Base-by-base conservation (phyloP, 139 green algal species). In the Chlorella sorokiniana region DNA sequence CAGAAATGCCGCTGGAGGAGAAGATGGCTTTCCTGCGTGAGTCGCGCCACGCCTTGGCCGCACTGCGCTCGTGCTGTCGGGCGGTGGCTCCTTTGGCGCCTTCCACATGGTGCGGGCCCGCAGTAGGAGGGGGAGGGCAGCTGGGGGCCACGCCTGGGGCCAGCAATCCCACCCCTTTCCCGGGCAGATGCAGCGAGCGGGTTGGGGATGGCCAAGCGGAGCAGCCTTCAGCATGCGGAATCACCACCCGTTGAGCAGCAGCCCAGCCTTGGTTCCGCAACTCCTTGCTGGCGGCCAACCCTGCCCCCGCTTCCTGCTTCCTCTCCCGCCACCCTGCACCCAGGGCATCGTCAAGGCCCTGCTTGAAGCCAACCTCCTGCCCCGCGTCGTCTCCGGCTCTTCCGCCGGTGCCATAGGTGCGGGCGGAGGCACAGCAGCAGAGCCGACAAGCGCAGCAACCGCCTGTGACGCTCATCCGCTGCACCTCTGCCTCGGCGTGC, bases 51-150 rank as follows among this genome's bases (percentile, higher is more conserved):
- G 91, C 95, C 3, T 99, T 89, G 97, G 97, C 0, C 88, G 97
- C 76, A 99, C 97, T 0, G 97, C 95, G 7, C 91, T 99, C 33
- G 88, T 99, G 68, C 93, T 99, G 18, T 93, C 80, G 37, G 97
- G 97, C n/a, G 97, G 97, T 1, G 97, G 96, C 3, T 90, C 92
- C 3, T 89, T 99, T 35, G 97, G 94, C 54, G 91, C 88, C 8
- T 99, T 99, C 88, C 96, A 99, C 85, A 76, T 99, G 72, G 94
- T 64, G 45, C 4, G 70, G 10, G 61, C 23, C 25, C 29, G 61
- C 29, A 35, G 10, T 68, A 68, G n/a, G n/a, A n/a, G n/a, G n/a
- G n/a, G n/a, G n/a, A n/a, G n/a, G n/a, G n/a, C n/a, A n/a, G n/a
- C n/a, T n/a, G n/a, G n/a, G n/a, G n/a, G n/a, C n/a, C n/a, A n/a